phyloP scores from a whole-genome alignment of 306 rosid species.

The Cucumis melo region DNA sequence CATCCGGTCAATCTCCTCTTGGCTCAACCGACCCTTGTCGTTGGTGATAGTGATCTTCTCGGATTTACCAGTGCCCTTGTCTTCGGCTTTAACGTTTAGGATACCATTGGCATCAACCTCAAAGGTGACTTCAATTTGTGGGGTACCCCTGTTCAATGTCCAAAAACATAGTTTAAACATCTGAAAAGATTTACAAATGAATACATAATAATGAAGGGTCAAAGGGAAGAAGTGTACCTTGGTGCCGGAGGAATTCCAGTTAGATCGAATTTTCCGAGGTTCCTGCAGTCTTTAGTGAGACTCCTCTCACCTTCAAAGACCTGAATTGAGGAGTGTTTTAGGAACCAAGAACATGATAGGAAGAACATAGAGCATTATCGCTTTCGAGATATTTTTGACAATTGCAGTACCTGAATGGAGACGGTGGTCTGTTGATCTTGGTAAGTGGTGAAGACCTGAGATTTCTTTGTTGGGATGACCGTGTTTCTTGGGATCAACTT shows the following conservation, averaged over 20 bases:
- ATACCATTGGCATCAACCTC: constrained; percentile 99
- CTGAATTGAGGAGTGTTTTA: constrained; percentile 18
- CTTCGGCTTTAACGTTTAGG: constrained; percentile 88
- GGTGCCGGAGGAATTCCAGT: constrained; percentile 96
- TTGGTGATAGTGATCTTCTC: constrained; percentile 98
- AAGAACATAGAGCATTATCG: neutral
- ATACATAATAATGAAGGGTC: neutral
- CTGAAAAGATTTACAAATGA: neutral
- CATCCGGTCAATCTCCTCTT: constrained; percentile 95
- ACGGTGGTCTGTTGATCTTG: constrained; percentile 99
- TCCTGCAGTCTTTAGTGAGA: constrained; percentile 93
- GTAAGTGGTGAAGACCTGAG: constrained; percentile 97
- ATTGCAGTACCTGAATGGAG: constrained; percentile 67
- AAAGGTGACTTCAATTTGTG: constrained; percentile 96
- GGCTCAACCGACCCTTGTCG: constrained; percentile 91
- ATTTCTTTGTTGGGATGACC: constrained; percentile 96
- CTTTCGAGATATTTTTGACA: neutral
- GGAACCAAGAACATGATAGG: neutral
- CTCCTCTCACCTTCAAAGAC: constrained; percentile 99
- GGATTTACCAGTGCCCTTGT: constrained; percentile 94
- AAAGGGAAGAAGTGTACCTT: constrained; percentile 38
- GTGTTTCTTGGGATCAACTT: constrained; percentile 97
- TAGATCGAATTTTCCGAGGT: constrained; percentile 90
- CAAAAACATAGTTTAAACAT: neutral
- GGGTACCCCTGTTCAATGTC: constrained; percentile 67